Base-by-base conservation (phyloP, 192 early-diverging fungal genomes). In the Coemansia sp. region DNA sequence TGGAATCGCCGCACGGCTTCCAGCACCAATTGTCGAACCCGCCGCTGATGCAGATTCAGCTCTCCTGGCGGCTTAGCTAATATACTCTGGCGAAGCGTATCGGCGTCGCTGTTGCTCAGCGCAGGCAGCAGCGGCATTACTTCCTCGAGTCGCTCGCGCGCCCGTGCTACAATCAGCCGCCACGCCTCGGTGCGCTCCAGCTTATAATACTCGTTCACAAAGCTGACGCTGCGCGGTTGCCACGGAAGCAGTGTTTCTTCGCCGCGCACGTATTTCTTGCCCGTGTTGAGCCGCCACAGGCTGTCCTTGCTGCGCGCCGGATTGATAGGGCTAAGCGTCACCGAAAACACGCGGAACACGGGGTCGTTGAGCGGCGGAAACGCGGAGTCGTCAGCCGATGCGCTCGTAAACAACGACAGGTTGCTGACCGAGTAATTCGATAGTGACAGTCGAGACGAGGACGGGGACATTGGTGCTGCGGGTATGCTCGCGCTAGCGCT, bases 221-320 rank as follows among this genome's bases (percentile, higher is more conserved):
- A 62, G 0, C 78, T 83, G 4, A 90, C 75, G 20, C 87, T 83
- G 6, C 87, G 79, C 1, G 89, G 89, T 45, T 81, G 79, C 87
- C 87, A 89, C 2, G 72, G 64, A 4, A 65, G 73, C 45, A 90
- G 65, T 21, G 79, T 73, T 40, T 90, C 89, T 39, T 87, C 83
- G 38, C 89, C 89, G 6, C 84, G 81, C 12, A 90, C 82, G 58
- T 85, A 86, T 49, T 85, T 80, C 14, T 75, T 72, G 19, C 79
- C 80, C 1, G 84, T 85, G 60, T 84, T 85, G 31, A 84, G 63
- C 6, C 84, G 63, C 89, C 89, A 90, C 15, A 90, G 49, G 14
- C 70, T 58, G 15, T 83, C 81, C 5, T 71, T 71, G n/a, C 73
- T 59, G 11, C 80, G 76, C 17, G 78, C 75, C 8, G 86, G 83